phyloP scores from a whole-genome alignment of 805 yeast genomes.

The Hagleromyces aurorensis region DNA sequence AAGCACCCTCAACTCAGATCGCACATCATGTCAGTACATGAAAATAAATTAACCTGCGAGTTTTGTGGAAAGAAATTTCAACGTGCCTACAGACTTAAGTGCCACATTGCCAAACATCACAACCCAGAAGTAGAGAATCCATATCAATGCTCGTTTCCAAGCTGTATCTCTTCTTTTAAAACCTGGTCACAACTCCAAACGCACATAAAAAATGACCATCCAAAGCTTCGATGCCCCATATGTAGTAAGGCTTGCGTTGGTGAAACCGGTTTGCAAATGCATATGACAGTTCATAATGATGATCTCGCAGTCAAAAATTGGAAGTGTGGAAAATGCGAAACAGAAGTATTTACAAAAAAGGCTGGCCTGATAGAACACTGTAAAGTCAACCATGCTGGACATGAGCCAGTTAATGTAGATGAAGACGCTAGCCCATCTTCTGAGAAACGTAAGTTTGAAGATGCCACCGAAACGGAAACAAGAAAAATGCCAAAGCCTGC shows the following conservation, averaged over 20 bases:
- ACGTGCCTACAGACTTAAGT: slow-evolving; percentile 55
- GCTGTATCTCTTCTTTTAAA: slow-evolving; percentile 52
- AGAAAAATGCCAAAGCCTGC: too few relatives aligned
- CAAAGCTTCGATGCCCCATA: slow-evolving; percentile 50
- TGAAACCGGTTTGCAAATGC: slow-evolving; percentile 58
- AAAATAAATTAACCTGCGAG: slow-evolving; percentile 44
- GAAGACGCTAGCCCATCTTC: not conserved
- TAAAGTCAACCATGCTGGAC: slow-evolving; percentile 34
- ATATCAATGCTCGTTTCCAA: slow-evolving; percentile 54
- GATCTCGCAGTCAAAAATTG: slow-evolving; percentile 46
- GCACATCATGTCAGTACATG: slow-evolving; percentile 60
- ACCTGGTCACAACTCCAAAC: slow-evolving; percentile 68
- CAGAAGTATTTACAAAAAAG: slow-evolving; percentile 45
- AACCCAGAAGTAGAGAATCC: slow-evolving; percentile 33
- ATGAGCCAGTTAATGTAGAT: slow-evolving; percentile 1
- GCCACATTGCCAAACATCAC: slow-evolving; percentile 63
- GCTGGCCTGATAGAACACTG: slow-evolving; percentile 52
- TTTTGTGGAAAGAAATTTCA: slow-evolving; percentile 58
- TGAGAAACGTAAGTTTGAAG: slow-evolving; percentile 11
- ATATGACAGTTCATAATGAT: slow-evolving; percentile 64
- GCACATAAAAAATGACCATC: slow-evolving; percentile 68
- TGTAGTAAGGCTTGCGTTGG: slow-evolving; percentile 75
- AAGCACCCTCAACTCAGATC: slow-evolving; percentile 70
- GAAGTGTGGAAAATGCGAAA: slow-evolving; percentile 53
- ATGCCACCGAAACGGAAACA: slow-evolving; percentile 14